phyloP scores from a whole-genome alignment of 352 stramenopile genomes.

The Peronospora farinosa region DNA sequence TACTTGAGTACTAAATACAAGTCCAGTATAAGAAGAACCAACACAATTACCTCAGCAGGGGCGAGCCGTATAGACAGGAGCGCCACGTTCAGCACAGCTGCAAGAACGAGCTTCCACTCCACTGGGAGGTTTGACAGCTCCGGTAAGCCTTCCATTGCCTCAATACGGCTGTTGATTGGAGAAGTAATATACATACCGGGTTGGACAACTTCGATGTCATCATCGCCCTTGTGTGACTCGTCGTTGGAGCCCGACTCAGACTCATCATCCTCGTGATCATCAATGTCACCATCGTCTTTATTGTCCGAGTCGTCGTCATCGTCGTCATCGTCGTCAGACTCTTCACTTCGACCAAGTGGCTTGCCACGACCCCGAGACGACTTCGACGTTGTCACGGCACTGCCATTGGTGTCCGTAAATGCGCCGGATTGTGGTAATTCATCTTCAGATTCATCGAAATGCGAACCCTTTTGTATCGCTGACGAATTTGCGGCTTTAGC shows the following conservation, averaged over 20 bases:
- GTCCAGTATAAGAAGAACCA: conserved; percentile 29
- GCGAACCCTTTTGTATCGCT: conserved; percentile 16
- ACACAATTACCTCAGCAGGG: conserved; percentile 22
- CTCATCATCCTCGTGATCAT: conserved; percentile 32
- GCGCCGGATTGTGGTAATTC: conserved; percentile 2
- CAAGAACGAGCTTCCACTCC: conserved; percentile 33
- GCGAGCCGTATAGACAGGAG: conserved; percentile 26
- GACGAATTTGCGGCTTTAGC: conserved; percentile 22
- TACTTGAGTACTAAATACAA: conserved; percentile 28
- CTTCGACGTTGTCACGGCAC: conserved; percentile 9
- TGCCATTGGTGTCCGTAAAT: conserved; percentile 8
- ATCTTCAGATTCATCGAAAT: conserved; percentile 19
- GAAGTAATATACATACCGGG: not conserved
- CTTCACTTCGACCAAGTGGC: conserved; percentile 23
- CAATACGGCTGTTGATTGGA: not conserved
- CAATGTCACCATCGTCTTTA: conserved; percentile 35
- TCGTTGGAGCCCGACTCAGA: conserved; percentile 33
- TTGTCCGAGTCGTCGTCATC: conserved; percentile 34
- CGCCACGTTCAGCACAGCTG: conserved; percentile 25
- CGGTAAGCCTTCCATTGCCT: conserved; percentile 11
- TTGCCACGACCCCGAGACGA: conserved; percentile 12
- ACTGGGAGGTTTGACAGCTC: conserved; percentile 27
- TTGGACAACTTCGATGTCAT: conserved; percentile 22
- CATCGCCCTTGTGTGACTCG: conserved; percentile 23
- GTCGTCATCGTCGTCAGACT: conserved; percentile 41